Conservation (phyloP, 495 filamentous ascomycete species). For the Neurospora sp. region DNA sequence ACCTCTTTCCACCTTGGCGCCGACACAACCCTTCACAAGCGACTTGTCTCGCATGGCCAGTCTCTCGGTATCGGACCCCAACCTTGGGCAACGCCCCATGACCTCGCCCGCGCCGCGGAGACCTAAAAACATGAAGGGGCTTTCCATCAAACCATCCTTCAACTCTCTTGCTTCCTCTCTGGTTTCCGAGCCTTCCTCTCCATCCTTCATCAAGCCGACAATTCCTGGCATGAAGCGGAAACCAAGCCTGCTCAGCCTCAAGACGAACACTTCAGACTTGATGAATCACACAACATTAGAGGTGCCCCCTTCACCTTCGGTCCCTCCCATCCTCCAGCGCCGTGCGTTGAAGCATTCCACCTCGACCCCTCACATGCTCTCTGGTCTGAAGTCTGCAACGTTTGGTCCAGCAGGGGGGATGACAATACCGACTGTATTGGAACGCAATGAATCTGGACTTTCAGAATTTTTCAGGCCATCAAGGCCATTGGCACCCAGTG, state of each 20-base stretch:
- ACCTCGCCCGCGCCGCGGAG: slow-evolving; percentile 65
- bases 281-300: slow-evolving; percentile 31
- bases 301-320: slow-evolving; percentile 31
- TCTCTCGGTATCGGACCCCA: slow-evolving; percentile 30
- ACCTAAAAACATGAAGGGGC: slow-evolving; percentile 82
- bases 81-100: slow-evolving; percentile 38
- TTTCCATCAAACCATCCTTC: slow-evolving; percentile 75
- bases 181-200: slow-evolving; percentile 70
- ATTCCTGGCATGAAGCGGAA: slow-evolving; percentile 60
- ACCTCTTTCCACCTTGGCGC: slow-evolving; percentile 47
- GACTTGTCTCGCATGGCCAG: slow-evolving; percentile 34
- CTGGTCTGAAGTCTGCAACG: slow-evolving; percentile 38
- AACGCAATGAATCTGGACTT: slow-evolving; percentile 38
- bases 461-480: slow-evolving; percentile 39
- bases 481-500: slow-evolving; percentile 16
- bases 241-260: slow-evolving; percentile 64
- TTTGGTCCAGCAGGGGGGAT: slow-evolving; percentile 45
- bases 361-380: slow-evolving; percentile 45
- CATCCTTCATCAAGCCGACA: slow-evolving; percentile 66
- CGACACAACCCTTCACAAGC: slow-evolving; percentile 27
- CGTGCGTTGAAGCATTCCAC: slow-evolving; percentile 46
- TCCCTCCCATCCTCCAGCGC: slow-evolving; percentile 43
- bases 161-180: slow-evolving; percentile 30
- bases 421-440: slow-evolving; percentile 40
- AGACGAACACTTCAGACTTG: slow-evolving; percentile 45